phyloP scores from a whole-genome alignment of 2,329 filamentous ascomycete species.

The Fusarium virguliforme region DNA sequence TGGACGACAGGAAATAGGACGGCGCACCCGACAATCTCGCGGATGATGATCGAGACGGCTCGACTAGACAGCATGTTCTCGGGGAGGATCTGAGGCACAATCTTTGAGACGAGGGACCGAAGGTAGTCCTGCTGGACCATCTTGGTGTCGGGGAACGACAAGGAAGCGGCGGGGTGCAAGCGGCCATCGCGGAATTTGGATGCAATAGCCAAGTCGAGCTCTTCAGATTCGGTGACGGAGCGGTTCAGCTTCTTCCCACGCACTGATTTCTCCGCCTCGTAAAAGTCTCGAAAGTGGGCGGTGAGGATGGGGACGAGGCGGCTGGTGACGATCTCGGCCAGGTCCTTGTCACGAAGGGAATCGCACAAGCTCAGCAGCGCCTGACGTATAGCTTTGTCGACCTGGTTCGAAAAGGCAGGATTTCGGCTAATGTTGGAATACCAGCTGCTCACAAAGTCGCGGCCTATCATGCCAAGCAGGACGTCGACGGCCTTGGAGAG shows the following conservation, averaged over 20 bases:
- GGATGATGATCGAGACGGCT: conserved; percentile 84
- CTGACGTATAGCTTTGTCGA: conserved; percentile 84
- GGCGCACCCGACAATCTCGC: conserved; percentile 94
- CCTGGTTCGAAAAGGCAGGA: conserved; percentile 85
- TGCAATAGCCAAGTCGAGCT: conserved; percentile 96
- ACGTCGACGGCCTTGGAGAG: conserved; percentile 87
- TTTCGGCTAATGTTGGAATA: conserved; percentile 88
- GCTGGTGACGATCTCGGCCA: conserved; percentile 87
- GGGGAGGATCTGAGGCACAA: conserved; percentile 84
- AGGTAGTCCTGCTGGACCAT: conserved; percentile 91
- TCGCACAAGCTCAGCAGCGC: conserved; percentile 81
- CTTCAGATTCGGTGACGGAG: conserved; percentile 94
- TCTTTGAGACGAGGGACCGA: conserved; percentile 78
- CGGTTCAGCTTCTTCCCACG: conserved; percentile 90
- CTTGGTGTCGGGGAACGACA: conserved; percentile 88
- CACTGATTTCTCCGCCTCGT: conserved; percentile 89
- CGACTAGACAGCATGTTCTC: conserved; percentile 82
- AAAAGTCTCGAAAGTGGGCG: conserved; percentile 89
- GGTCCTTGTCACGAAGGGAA: conserved; percentile 81
- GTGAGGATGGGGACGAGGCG: conserved; percentile 91
- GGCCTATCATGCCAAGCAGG: conserved; percentile 81
- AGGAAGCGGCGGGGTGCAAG: conserved; percentile 86
- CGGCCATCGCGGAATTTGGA: conserved; percentile 91
- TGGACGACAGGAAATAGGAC: conserved; percentile 87
- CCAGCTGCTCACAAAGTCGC: conserved; percentile 92